Evolutionary conservation across 2,329 filamentous ascomycete genomes (phyloP), one percentile per base, ranked within the genome.

Genomic region (Fusarium duplospermum): DNA sequence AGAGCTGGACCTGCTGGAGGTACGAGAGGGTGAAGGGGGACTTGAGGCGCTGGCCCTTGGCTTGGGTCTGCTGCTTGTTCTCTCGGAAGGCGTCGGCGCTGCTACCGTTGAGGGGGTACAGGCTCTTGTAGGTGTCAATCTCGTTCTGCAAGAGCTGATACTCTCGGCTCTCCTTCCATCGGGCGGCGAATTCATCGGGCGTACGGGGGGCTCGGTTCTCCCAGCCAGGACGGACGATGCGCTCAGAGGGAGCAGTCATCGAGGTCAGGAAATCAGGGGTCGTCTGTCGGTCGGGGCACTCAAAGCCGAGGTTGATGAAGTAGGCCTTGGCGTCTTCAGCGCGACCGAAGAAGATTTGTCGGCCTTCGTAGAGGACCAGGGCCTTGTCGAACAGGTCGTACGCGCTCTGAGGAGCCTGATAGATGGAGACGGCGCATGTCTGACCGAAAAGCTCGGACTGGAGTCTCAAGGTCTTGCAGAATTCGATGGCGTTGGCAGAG

Each of bases 381-480:
- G 90, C 91, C 78, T 93, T 93, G 82, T 93, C 91, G 72, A 93
- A 93, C 2, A 90, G 79, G 42, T 91, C 88, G 72, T 90, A 90
- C 1, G 88, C 88, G 7, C 84, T 82, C 73, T 90, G 87, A n/a
- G 88, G 87, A 1, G 91, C 90, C 77, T 93, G 91, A 61, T 93
- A 93, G 2, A 93, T 77, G 0, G 79, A 79, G 10, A 81, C 78
- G 3, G 77, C 76, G 0, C 78, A 76, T 0, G 79, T 78, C 14
- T 72, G 72, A 0, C 76, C 77, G 29, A 78, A 76, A 2, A 79
- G 60, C 9, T 81, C 79, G 1, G 79, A 77, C 22, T 79, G 75
- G 2, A 77, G 62, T 2, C 79, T 73, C 33, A 81, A 24, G 0
- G 78, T 80, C 58, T 73, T 74, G 11, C 75, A 80, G 50, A 79